phyloP scores from a whole-genome alignment of 1,139 yeast genomes.

The Yamadazyma epiphylla region DNA sequence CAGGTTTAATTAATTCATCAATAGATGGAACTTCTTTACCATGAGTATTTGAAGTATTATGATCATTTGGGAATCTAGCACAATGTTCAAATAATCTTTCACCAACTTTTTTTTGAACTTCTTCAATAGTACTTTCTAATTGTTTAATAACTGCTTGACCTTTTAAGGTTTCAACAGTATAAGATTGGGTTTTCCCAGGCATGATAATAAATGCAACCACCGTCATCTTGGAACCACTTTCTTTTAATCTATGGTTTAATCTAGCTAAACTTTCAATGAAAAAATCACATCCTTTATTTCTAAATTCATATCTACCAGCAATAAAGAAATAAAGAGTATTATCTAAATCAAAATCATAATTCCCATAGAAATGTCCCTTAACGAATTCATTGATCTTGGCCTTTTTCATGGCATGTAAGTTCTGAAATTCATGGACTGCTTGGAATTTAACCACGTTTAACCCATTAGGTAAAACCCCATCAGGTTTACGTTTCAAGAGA shows the following conservation, averaged over 20 bases:
- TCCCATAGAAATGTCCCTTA: slow-evolving; percentile 96
- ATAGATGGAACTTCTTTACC: slow-evolving; percentile 53
- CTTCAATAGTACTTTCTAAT: slow-evolving; percentile 82
- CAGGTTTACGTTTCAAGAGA: slow-evolving; percentile 90
- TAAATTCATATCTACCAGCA: slow-evolving; percentile 95
- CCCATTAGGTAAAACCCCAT: slow-evolving; percentile 96
- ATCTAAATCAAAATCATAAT: slow-evolving; percentile 90
- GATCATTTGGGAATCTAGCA: slow-evolving; percentile 66
- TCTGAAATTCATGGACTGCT: slow-evolving; percentile 97
- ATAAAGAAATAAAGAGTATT: slow-evolving; percentile 92
- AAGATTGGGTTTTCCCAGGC: slow-evolving; percentile 95
- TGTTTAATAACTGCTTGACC: slow-evolving; percentile 96
- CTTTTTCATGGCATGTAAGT: slow-evolving; percentile 87
- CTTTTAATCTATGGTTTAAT: slow-evolving; percentile 81
- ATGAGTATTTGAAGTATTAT: slow-evolving; percentile 54
- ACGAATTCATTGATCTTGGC: slow-evolving; percentile 91
- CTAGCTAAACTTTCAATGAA: slow-evolving; percentile 91
- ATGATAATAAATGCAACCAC: slow-evolving; percentile 97
- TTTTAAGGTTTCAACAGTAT: slow-evolving; percentile 91
- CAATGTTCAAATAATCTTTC: slow-evolving; percentile 88
- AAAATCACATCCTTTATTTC: slow-evolving; percentile 96
- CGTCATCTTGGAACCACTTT: slow-evolving; percentile 78
- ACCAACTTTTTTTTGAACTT: slow-evolving; percentile 85
- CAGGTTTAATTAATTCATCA: slow-evolving; percentile 80
- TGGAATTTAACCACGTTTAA: slow-evolving; percentile 93